Conservation (phyloP, 1,139 yeast species). For the Nematodospora anomalae region DNA sequence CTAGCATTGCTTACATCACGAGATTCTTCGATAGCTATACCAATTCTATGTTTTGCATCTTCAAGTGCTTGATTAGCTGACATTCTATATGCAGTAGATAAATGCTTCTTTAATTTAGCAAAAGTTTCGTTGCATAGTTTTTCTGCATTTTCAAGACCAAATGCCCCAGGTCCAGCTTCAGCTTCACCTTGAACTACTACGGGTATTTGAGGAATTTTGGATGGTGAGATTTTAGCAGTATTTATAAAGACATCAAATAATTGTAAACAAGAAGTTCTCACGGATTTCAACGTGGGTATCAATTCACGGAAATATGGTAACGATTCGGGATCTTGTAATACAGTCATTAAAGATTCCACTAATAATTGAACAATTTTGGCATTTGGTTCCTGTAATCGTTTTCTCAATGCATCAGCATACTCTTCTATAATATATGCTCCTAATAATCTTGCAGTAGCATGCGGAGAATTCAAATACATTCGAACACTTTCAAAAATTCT, state of each 20-base stretch:
- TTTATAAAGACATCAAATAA: slow-evolving; percentile 75
- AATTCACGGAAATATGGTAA: slow-evolving; percentile 74
- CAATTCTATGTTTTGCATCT: slow-evolving; percentile 72
- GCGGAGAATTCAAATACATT: slow-evolving; percentile 53
- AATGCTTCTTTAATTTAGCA: slow-evolving; percentile 58
- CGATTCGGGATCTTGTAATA: slow-evolving; percentile 43
- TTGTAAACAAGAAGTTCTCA: slow-evolving; percentile 85
- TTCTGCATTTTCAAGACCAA: slow-evolving; percentile 76
- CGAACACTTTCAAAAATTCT: slow-evolving; percentile 42
- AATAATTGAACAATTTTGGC: slow-evolving; percentile 21
- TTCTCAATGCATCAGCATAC: slow-evolving; percentile 49
- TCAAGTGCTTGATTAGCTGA: slow-evolving; percentile 72
- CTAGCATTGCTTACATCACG: slow-evolving; percentile 54
- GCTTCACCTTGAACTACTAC: slow-evolving; percentile 91
- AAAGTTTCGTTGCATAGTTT: slow-evolving; percentile 65
- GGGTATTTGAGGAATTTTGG: slow-evolving; percentile 80
- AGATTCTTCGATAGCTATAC: slow-evolving; percentile 70
- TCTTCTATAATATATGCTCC: slow-evolving; percentile 72
- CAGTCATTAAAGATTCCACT: slow-evolving; percentile 29
- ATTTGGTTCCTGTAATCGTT: slow-evolving; percentile 16
- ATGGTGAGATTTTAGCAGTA: slow-evolving; percentile 70
- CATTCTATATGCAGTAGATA: slow-evolving; percentile 74
- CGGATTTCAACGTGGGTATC: slow-evolving; percentile 81
- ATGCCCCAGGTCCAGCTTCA: slow-evolving; percentile 94
- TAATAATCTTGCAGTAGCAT: slow-evolving; percentile 79